Conservation (phyloP, 2,329 filamentous ascomycete species). For the Claviceps sp. region DNA sequence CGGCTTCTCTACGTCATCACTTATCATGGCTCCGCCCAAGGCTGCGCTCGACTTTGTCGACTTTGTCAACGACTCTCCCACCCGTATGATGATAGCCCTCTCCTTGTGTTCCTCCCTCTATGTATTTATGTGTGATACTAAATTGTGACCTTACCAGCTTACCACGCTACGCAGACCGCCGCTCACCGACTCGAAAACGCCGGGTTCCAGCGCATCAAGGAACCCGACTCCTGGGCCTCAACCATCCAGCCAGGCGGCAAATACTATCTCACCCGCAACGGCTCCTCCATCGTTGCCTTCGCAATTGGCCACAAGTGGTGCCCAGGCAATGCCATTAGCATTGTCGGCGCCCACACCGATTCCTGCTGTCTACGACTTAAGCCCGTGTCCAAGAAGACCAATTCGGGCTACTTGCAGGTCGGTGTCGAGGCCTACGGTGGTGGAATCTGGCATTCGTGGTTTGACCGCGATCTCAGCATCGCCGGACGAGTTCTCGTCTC, state of each 20-base stretch:
- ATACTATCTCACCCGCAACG: slow-evolving; percentile 92
- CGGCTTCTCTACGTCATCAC: slow-evolving; percentile 17
- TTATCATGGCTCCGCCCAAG: slow-evolving; percentile 37
- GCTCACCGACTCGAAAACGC: slow-evolving; percentile 64
- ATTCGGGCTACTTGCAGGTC: slow-evolving; percentile 81
- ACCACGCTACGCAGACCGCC: slow-evolving; percentile 79
- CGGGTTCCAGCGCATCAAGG: slow-evolving; percentile 78
- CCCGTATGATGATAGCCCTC: slow-evolving; percentile 45
- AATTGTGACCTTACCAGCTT: slow-evolving; percentile 44
- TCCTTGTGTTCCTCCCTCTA: not conserved
- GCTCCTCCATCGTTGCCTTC: slow-evolving; percentile 84
- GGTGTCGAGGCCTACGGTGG: slow-evolving; percentile 96
- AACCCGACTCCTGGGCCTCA: slow-evolving; percentile 79
- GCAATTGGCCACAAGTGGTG: slow-evolving; percentile 84
- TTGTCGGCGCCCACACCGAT: slow-evolving; percentile 94
- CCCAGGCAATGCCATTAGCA: slow-evolving; percentile 78
- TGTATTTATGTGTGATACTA: not conserved
- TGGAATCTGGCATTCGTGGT: slow-evolving; percentile 97
- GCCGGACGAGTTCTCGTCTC: slow-evolving; percentile 79
- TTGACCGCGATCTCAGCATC: slow-evolving; percentile 84
- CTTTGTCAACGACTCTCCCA: slow-evolving; percentile 90
- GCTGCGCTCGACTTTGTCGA: slow-evolving; percentile 73
- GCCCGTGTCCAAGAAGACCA: slow-evolving; percentile 80
- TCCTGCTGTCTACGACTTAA: slow-evolving; percentile 87
- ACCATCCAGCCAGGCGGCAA: slow-evolving; percentile 75